These are phyloP conservation scores for Lunasporangiospora selenospora DNA, from an alignment of 192 early-diverging fungal genomes.

Conservation along the genomic window DNA sequence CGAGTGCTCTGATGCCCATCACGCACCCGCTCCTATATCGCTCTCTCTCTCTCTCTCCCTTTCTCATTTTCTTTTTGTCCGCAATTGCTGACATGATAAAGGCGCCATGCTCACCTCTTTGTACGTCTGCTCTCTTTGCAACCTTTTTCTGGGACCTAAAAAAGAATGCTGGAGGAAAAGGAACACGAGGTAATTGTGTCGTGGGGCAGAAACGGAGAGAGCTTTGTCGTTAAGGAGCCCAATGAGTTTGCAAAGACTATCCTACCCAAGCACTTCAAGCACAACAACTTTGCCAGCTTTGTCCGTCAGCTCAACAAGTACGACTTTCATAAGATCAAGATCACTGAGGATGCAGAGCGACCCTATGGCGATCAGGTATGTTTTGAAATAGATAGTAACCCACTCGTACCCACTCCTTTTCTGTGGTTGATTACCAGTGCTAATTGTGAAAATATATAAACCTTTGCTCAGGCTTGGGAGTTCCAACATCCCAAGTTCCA, in stretches of 20 bases:
- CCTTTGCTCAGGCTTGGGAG: constrained; percentile 59
- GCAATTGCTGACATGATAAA: background rate
- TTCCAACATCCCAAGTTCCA: constrained; percentile 73
- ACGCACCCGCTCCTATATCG: constrained; percentile 9
- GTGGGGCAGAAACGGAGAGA: constrained; percentile 69
- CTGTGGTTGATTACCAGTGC: background rate
- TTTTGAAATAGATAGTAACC: background rate
- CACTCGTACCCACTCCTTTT: constrained; percentile 1
- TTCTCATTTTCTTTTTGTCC: background rate
- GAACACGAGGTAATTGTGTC: constrained; percentile 60
- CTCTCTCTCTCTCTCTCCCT: constrained; percentile 2
- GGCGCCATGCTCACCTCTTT: background rate
- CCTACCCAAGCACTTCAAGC: constrained; percentile 64
- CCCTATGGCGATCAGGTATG: constrained; percentile 53
- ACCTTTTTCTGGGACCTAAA: background rate
- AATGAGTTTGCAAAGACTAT: constrained; percentile 62
- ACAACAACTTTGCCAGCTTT: constrained; percentile 62
- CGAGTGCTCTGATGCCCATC: background rate
- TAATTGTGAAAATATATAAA: background rate
- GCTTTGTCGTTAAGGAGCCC: constrained; percentile 77
- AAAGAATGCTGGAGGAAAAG: constrained; percentile 76
- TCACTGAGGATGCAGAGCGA: constrained; percentile 34
- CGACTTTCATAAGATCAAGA: constrained; percentile 69
- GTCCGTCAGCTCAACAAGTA: constrained; percentile 71
- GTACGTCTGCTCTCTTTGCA: background rate